Evolutionary conservation across 192 early-diverging fungal genomes (phyloP), one percentile per base, ranked within the genome.

Genomic region (Coemansia aciculifera): DNA sequence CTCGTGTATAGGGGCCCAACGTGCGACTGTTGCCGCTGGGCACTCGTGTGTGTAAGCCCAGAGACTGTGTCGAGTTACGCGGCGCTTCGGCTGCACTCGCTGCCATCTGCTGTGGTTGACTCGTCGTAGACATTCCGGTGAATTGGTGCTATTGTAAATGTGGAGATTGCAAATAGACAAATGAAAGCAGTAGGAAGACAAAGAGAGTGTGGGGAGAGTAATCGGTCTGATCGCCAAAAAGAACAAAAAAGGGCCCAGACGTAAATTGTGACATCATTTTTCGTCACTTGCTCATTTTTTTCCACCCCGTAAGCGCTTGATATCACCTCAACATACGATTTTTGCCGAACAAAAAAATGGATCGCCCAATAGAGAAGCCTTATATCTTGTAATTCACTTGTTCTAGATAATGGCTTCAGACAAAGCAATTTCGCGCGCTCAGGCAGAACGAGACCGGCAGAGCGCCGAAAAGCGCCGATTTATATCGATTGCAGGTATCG

Each of bases 391-490:
- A 42, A 3, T 44, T 51, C 48, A 19, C 48, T 31, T 29, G 7
- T 32, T 59, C 1, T 59, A 21, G 0, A 36, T 19, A 59, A 59
- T 59, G 57, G 32, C 57, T n/a, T 36, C 29, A 0, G 57, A 36
- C 7, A 59, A 34, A 17, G 34, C 13, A 11, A 38, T 63, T 21
- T 46, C 78, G 43, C 68, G 73, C 0, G 43, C 51, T 13, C 46
- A 68, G 10, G 73, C 73, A 1, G 79, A 82, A 39, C 62, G 56
- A 21, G 71, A 71, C 32, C 71, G 75, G 4, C 79, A 82, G 66
- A 32, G 21, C 13, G 70, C 51, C 24, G 74, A 82, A n/a, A 71
- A 73, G 54, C 66, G 72, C 12, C 8, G 61, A 31, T 69, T 82
- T 27, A 23, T 77, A 40, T 51, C 75, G 8, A 37, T 70, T 7